These are phyloP conservation scores for Phaeotremella skinneri DNA, from an alignment of 768 basidiomycete genomes.

Conservation along the genomic window DNA sequence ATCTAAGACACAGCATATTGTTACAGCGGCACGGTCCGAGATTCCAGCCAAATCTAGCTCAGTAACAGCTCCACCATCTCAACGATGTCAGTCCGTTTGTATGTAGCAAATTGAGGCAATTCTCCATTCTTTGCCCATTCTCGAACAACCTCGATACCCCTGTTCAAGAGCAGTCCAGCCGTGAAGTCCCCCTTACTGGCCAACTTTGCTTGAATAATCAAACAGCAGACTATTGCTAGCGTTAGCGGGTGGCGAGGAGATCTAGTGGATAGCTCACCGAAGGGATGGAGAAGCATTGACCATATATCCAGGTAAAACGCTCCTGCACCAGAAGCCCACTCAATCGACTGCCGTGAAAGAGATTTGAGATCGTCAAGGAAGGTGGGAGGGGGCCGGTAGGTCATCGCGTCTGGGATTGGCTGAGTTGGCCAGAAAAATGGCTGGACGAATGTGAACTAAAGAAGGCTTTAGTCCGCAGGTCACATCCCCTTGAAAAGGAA, in stretches of 20 bases:
- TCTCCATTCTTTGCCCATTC: constrained; percentile 9
- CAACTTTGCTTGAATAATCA: neutral
- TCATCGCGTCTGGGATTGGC: constrained; percentile 8
- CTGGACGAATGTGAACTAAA: constrained; percentile 9
- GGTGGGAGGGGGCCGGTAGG: constrained; percentile 12
- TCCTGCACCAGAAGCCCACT: constrained; percentile 8
- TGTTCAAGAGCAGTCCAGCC: constrained; percentile 5
- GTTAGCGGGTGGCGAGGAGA: neutral
- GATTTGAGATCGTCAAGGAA: constrained; percentile 4
- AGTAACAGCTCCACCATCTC: neutral
- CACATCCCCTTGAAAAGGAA: neutral
- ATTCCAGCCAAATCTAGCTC: neutral
- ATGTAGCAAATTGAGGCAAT: neutral
- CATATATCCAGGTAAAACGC: constrained; percentile 13
- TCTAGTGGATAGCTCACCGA: constrained; percentile 2
- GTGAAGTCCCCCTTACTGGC: constrained; percentile 2
- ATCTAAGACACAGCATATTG: too few species aligned
- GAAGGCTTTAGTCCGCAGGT: neutral
- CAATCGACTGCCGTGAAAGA: constrained; percentile 2
- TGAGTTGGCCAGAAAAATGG: constrained; percentile 13
- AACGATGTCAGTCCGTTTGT: neutral
- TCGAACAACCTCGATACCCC: constrained; percentile 3
- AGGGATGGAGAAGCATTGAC: constrained; percentile 13
- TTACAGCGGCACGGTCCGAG: neutral
- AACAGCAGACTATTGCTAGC: constrained; percentile 6